A percentile compares a stretch with the other conserved stretches of the same genome.
These are phyloP conservation scores for Themeda triandra DNA, from an alignment of 176 grass and related monocot species.

Conservation along the genomic window DNA sequence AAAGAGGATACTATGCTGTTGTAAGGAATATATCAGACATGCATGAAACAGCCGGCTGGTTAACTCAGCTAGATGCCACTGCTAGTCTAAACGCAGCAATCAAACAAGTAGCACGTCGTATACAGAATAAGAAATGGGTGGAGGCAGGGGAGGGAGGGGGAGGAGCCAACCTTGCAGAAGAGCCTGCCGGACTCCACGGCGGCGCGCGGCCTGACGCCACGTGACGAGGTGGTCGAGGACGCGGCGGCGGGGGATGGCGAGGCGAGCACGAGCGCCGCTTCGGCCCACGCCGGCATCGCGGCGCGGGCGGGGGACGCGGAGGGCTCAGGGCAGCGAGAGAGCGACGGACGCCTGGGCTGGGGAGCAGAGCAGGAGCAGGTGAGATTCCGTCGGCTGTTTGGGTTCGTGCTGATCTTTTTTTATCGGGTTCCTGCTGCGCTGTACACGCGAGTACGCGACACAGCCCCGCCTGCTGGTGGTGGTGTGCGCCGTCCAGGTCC, in stretches of 20 bases:
- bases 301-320: background rate
- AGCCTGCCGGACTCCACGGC: background rate
- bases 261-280: conserved; percentile 38
- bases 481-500: no score
- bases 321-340: background rate
- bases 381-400: conserved; percentile 41
- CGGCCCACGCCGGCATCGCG: conserved; percentile 50
- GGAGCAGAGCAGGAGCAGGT: background rate
- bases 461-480: no score
- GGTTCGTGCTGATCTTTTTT: conserved; percentile 31
- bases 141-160: background rate
- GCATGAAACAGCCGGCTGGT: background rate
- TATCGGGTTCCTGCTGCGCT: no score
- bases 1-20: background rate
- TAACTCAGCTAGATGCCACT: background rate
- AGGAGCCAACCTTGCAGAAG: conserved; percentile 43
- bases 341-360: background rate
- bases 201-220: conserved; percentile 23
- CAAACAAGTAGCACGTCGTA: background rate
- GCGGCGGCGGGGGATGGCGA: conserved; percentile 17
- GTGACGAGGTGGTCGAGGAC: background rate
- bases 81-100: background rate
- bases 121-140: background rate
- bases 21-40: background rate
- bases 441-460: no score